Conservation (phyloP, 2,329 filamentous ascomycete genomes). For the Stemphylium lycopersici region DNA sequence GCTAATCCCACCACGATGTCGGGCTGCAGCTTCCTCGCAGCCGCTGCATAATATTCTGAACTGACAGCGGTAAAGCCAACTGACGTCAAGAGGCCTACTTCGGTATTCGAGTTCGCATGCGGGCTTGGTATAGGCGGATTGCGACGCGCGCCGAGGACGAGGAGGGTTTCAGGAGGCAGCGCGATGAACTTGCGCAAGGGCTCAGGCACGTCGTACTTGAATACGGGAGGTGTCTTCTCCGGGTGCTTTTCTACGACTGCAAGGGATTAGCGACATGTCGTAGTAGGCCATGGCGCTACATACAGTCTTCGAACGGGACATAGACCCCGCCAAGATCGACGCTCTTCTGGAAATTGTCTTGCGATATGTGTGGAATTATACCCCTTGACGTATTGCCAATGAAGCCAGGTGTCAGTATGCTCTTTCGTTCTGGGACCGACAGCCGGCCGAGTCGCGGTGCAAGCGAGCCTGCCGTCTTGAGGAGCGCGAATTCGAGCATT, state of each 20-base stretch:
- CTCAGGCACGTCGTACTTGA: slow-evolving; percentile 54
- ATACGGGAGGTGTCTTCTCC: slow-evolving; percentile 58
- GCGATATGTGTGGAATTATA: slow-evolving; percentile 83
- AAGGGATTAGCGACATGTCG: slow-evolving; percentile 45
- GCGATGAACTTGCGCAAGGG: slow-evolving; percentile 79
- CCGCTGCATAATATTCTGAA: slow-evolving; percentile 71
- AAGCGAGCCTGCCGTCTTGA: slow-evolving; percentile 46
- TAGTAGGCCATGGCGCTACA: slow-evolving; percentile 44
- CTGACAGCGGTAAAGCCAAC: slow-evolving; percentile 79
- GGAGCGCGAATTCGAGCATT: slow-evolving; percentile 54
- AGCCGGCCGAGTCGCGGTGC: slow-evolving; percentile 72
- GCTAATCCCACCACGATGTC: slow-evolving; percentile 82
- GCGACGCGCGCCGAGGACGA: slow-evolving; percentile 78
- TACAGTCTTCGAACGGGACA: slow-evolving; percentile 91
- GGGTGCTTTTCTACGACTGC: slow-evolving; percentile 68
- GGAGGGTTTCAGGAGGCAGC: slow-evolving; percentile 67
- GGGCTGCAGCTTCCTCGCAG: slow-evolving; percentile 69
- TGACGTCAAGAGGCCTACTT: slow-evolving; percentile 81
- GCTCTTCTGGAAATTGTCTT: slow-evolving; percentile 75
- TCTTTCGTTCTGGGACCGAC: slow-evolving; percentile 64
- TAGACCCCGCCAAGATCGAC: slow-evolving; percentile 74
- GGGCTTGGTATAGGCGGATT: slow-evolving; percentile 76
- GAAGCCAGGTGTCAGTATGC: slow-evolving; percentile 83
- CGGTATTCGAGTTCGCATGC: slow-evolving; percentile 69
- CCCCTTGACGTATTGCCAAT: slow-evolving; percentile 82